Conservation (phyloP, 164 flowering plant species). For the Protea cynaroides region DNA sequence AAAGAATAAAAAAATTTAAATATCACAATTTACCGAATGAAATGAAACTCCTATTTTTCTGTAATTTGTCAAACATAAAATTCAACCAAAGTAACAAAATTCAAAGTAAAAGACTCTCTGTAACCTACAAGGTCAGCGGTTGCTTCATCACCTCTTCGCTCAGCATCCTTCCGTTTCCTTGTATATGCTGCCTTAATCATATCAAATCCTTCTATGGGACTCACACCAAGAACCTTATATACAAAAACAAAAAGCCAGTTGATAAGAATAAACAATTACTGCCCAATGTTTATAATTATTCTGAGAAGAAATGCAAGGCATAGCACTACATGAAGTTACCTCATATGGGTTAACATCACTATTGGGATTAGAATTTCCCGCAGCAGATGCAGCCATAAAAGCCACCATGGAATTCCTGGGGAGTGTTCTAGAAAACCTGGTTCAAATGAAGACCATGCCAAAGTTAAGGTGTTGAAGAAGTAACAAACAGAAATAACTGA, state of each 20-base stretch:
- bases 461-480: background rate
- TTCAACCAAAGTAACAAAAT: background rate
- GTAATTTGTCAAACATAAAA: background rate
- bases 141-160: conserved; percentile 77
- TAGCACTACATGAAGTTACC: conserved; percentile 28
- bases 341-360: conserved; percentile 73
- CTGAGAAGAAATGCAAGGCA: background rate
- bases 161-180: conserved; percentile 76
- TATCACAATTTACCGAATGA: background rate
- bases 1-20: conserved; percentile 4
- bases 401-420: conserved; percentile 20
- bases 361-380: conserved; percentile 63
- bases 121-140: conserved; percentile 50
- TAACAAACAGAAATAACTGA: no score
- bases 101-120: background rate
- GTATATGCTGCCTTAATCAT: conserved; percentile 58
- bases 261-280: conserved; percentile 4
- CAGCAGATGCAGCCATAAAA: conserved; percentile 59
- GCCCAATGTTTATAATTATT: background rate
- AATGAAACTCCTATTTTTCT: background rate
- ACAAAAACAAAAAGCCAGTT: background rate
- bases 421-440: conserved; percentile 36
- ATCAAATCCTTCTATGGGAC: conserved; percentile 80
- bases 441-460: conserved; percentile 8
- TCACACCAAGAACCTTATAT: conserved; percentile 77